Conservation (phyloP, 2,329 filamentous ascomycete species). For the Cytospora chrysosperma region DNA sequence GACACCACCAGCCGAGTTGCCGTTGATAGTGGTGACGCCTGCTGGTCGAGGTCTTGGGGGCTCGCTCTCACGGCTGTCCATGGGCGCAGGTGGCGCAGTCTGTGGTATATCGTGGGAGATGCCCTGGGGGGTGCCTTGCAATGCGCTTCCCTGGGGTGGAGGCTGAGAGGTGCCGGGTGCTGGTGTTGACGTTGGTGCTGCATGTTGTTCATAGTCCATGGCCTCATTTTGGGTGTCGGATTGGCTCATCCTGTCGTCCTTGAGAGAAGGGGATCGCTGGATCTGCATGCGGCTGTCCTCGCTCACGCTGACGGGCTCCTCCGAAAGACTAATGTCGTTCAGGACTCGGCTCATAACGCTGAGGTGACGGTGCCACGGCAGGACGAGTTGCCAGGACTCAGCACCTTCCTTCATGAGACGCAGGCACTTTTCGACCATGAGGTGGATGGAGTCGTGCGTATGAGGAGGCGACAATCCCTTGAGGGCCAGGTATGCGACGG, state of each 20-base stretch:
- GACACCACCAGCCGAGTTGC: constrained; percentile 49
- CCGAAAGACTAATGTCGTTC: constrained; percentile 48
- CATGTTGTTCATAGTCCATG: constrained; percentile 57
- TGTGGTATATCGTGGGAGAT: constrained; percentile 8
- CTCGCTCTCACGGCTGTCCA: constrained; percentile 51
- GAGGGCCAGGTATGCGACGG: constrained; percentile 61
- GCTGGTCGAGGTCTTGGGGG: constrained; percentile 51
- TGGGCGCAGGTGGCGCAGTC: constrained; percentile 18
- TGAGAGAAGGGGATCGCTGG: constrained; percentile 42
- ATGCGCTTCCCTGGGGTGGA: background rate
- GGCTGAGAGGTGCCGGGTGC: constrained; percentile 33
- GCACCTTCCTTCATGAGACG: constrained; percentile 59
- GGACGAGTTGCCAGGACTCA: constrained; percentile 59
- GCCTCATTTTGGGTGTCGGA: constrained; percentile 54
- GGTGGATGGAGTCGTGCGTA: constrained; percentile 55
- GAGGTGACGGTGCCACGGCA: constrained; percentile 59
- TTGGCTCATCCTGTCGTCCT: constrained; percentile 56
- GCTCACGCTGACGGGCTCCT: constrained; percentile 33
- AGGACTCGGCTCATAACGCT: constrained; percentile 62
- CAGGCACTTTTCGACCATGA: constrained; percentile 58
- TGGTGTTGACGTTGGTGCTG: constrained; percentile 37
- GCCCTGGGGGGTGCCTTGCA: constrained; percentile 33
- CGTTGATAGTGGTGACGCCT: constrained; percentile 60
- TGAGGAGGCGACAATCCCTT: constrained; percentile 58
- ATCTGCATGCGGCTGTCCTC: constrained; percentile 36